phyloP scores from a whole-genome alignment of 2,329 filamentous ascomycete species.

The Xylaria sp. region DNA sequence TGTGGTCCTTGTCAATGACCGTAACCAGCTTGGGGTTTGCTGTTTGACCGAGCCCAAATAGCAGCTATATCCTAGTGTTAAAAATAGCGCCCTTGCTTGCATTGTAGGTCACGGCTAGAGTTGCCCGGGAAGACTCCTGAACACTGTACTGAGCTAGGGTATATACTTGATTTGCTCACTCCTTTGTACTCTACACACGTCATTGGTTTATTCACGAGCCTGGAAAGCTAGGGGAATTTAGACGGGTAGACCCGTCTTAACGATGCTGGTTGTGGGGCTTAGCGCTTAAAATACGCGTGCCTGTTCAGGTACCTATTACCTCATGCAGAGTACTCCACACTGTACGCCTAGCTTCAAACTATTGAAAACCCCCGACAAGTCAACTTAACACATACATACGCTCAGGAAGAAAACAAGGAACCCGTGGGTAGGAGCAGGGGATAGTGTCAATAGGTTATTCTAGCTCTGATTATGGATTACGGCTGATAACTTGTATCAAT shows the following conservation, averaged over 20 bases:
- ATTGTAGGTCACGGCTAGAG: background rate
- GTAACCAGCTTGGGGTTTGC: background rate
- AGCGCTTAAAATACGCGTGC: background rate
- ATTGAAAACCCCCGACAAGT: too few relatives aligned
- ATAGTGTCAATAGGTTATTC: too few relatives aligned
- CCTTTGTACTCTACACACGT: background rate
- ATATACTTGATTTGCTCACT: background rate
- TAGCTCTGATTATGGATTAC: too few relatives aligned
- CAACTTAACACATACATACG: too few relatives aligned
- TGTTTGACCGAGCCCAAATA: background rate
- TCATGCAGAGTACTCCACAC: too few relatives aligned
- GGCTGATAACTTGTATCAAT: too few relatives aligned
- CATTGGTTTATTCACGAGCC: background rate
- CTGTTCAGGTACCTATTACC: too few relatives aligned
- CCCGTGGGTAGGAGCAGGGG: too few relatives aligned
- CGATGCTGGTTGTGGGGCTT: background rate
- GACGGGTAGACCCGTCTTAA: slow-evolving; percentile 19
- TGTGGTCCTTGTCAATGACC: background rate
- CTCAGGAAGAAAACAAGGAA: too few relatives aligned
- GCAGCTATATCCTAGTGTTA: too few relatives aligned
- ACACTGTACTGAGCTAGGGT: background rate
- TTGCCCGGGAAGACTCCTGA: background rate
- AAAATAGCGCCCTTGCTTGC: background rate
- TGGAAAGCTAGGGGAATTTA: background rate
- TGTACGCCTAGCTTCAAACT: too few relatives aligned